These are phyloP conservation scores for Irpex sp. DNA, from an alignment of 1,284 basidiomycete species.

Conservation along the genomic window DNA sequence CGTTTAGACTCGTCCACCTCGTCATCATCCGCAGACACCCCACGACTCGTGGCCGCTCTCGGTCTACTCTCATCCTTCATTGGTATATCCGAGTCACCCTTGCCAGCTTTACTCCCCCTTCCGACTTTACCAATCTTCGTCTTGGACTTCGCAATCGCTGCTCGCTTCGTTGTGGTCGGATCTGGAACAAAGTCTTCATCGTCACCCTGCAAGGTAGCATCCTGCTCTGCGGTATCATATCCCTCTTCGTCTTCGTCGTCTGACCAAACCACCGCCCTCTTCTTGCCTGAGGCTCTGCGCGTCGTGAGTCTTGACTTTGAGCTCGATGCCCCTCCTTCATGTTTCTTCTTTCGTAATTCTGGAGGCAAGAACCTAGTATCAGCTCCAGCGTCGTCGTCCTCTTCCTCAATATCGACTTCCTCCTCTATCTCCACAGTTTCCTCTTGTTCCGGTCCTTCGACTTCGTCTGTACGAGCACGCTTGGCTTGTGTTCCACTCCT, in stretches of 20 bases:
- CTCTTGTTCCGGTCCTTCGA: slow-evolving; percentile 7
- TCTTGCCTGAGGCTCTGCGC: slow-evolving; percentile 10
- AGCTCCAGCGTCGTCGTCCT: slow-evolving; percentile 20
- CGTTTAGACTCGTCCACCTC: slow-evolving; percentile 5
- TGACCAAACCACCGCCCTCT: slow-evolving; percentile 18
- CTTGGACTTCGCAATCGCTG: slow-evolving; percentile 23
- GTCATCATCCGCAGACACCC: slow-evolving; percentile 6
- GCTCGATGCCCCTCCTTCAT: neutral
- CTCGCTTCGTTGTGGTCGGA: slow-evolving; percentile 15
- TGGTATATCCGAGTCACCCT: slow-evolving; percentile 30
- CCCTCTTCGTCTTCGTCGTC: slow-evolving; percentile 21
- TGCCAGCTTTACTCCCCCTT: slow-evolving; percentile 18
- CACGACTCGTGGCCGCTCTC: slow-evolving; percentile 6
- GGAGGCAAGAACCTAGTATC: slow-evolving; percentile 12
- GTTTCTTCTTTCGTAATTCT: slow-evolving; percentile 3
- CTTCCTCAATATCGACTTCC: slow-evolving; percentile 16
- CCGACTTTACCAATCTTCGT: slow-evolving; percentile 18
- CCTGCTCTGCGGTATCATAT: slow-evolving; percentile 11
- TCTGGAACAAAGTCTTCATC: slow-evolving; percentile 22
- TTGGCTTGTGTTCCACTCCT: neutral
- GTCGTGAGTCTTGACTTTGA: slow-evolving; percentile 4
- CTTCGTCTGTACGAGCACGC: slow-evolving; percentile 10
- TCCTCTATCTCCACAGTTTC: slow-evolving; percentile 23
- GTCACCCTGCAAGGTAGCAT: slow-evolving; percentile 23
- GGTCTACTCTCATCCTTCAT: slow-evolving; percentile 40